Conservation (phyloP, 2,329 filamentous ascomycete genomes). For the Teratosphaeria pseudoeucalypti region DNA sequence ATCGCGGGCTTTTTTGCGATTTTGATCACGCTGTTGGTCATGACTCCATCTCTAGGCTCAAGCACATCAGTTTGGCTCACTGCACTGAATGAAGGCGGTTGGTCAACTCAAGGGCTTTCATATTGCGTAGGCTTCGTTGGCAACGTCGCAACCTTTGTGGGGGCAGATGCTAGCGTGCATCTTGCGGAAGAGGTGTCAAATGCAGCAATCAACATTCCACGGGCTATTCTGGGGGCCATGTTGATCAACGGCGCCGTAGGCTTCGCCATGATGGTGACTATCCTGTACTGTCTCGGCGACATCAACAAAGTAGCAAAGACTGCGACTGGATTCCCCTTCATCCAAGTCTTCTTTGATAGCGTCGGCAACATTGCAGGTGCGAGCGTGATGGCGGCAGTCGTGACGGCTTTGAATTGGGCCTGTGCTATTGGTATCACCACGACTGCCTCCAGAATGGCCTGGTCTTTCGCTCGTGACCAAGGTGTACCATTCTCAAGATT, state of each 20-base stretch:
- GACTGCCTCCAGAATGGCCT: conserved; percentile 32
- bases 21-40: conserved; percentile 33
- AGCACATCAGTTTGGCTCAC: conserved; percentile 22
- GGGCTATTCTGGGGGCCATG: conserved; percentile 38
- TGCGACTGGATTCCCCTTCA: conserved; percentile 38
- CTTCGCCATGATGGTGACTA: conserved; percentile 35
- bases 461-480: conserved; percentile 33
- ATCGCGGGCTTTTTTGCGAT: conserved; percentile 45
- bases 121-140: conserved; percentile 27
- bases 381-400: conserved; percentile 37
- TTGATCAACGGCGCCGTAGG: conserved; percentile 39
- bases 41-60: conserved; percentile 17
- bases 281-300: conserved; percentile 35
- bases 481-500: conserved; percentile 30
- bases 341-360: conserved; percentile 41
- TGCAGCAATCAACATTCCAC: conserved; percentile 37
- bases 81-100: conserved; percentile 21
- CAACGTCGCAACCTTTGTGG: conserved; percentile 26
- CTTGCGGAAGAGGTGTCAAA: conserved; percentile 43
- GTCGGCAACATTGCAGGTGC: conserved; percentile 34
- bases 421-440: conserved; percentile 28
- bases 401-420: conserved; percentile 26
- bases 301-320: conserved; percentile 31
- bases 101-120: conserved; percentile 25
- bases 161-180: conserved; percentile 35